Conservation (phyloP, 2,329 filamentous ascomycete genomes). For the Thermoascus crustaceus region DNA sequence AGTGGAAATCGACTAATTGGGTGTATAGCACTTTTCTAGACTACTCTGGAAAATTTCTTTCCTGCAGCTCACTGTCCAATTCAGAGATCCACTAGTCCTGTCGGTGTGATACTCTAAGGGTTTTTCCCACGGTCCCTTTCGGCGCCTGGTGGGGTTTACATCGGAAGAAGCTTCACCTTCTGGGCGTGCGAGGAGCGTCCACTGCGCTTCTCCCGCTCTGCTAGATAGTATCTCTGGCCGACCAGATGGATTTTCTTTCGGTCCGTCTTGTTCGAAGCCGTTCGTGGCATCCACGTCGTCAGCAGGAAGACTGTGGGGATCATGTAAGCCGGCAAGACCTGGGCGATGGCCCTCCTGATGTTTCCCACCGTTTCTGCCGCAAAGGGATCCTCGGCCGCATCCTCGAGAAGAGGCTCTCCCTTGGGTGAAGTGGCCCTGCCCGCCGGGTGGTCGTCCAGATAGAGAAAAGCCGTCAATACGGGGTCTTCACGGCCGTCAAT, state of each 20-base stretch:
- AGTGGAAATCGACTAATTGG: no score
- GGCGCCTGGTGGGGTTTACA: no score
- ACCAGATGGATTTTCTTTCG: conserved; percentile 14
- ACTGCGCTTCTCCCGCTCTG: no score
- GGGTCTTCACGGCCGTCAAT: conserved; percentile 13
- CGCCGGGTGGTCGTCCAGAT: conserved; percentile 10
- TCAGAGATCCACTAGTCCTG: no score
- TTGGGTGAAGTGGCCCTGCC: no score
- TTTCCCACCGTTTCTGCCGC: conserved; percentile 3
- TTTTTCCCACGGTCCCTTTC: no score
- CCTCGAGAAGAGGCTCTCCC: conserved; percentile 1
- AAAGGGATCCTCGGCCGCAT: conserved; percentile 6
- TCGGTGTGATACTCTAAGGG: no score
- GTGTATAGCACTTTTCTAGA: no score
- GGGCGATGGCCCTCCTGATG: conserved; percentile 6
- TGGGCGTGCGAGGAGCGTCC: no score
- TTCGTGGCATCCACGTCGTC: conserved; percentile 14
- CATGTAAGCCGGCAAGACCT: conserved; percentile 13
- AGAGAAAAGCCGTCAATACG: conserved; percentile 11
- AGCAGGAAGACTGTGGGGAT: conserved; percentile 14
- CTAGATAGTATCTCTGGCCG: conserved; percentile 14
- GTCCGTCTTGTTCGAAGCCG: conserved; percentile 18
- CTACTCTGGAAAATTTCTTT: no score
- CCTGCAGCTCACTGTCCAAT: no score
- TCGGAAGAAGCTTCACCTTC: no score